Conservation (phyloP, 345 rosid genomes). For the Populus ilicifolia region DNA sequence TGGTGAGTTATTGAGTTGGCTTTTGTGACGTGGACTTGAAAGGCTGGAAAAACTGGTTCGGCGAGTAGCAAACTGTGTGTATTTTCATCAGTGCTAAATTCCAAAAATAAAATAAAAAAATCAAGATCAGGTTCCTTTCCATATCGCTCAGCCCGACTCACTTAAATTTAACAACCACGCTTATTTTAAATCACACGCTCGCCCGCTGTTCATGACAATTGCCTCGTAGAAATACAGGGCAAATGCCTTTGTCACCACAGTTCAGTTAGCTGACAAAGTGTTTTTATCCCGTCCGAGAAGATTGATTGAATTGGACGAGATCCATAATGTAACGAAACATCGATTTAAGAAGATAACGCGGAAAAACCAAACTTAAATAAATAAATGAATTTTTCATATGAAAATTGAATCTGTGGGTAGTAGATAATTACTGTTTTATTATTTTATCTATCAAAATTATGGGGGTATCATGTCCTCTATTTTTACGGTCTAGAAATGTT, state of each 20-base stretch:
- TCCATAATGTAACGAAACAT: background rate
- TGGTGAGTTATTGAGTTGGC: no score
- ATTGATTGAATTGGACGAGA: no score
- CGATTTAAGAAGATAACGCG: background rate
- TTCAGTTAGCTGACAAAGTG: background rate
- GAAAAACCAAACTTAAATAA: background rate
- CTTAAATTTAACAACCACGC: no score
- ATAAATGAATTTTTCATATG: background rate
- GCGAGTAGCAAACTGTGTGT: no score
- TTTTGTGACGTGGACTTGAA: no score
- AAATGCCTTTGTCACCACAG: background rate
- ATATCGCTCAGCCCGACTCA: no score
- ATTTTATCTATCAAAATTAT: background rate
- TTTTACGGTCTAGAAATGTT: no score
- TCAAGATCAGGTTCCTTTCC: no score
- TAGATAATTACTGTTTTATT: background rate
- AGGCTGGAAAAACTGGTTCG: no score
- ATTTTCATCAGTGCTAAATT: no score
- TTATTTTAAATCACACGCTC: background rate
- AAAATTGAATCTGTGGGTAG: no score
- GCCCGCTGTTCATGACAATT: conserved; percentile 5
- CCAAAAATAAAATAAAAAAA: no score
- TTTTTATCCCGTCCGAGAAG: background rate
- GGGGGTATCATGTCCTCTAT: background rate
- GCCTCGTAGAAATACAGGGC: background rate